phyloP scores from a whole-genome alignment of 1,139 yeast genomes.

The Geotrichum histeridarum region DNA sequence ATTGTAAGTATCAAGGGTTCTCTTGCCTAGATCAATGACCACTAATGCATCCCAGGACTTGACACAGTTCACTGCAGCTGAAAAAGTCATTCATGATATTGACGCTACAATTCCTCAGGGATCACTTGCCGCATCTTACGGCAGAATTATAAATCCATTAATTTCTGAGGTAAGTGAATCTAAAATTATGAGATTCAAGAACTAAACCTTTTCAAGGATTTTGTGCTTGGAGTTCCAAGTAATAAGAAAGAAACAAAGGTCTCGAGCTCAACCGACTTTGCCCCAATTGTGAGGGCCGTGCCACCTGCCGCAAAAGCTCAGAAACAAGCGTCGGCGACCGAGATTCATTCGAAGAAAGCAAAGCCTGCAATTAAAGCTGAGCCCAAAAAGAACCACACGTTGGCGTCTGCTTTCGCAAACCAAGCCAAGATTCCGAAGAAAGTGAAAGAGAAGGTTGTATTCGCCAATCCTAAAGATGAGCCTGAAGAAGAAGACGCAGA shows the following conservation, averaged over 20 bases:
- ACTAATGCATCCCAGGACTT: slow-evolving; percentile 7
- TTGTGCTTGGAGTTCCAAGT: background rate
- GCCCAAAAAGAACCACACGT: slow-evolving; percentile 2
- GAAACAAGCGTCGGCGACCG: background rate
- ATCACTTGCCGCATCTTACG: slow-evolving; percentile 9
- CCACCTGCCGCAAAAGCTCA: background rate
- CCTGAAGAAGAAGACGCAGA: background rate
- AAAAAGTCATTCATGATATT: slow-evolving; percentile 2
- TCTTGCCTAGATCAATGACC: background rate
- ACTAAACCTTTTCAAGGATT: background rate
- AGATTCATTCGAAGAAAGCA: background rate
- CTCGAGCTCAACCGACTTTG: no score
- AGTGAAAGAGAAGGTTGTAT: slow-evolving; percentile 11
- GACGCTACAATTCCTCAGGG: slow-evolving; percentile 7
- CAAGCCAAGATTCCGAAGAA: slow-evolving; percentile 3
- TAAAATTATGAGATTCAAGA: background rate
- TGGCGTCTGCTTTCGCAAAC: slow-evolving; percentile 7
- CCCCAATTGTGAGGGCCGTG: no score
- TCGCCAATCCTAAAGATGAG: slow-evolving; percentile 4
- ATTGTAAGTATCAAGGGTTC: slow-evolving; percentile 11
- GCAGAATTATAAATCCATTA: slow-evolving; percentile 16
- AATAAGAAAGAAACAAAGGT: background rate
- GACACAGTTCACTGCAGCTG: slow-evolving; percentile 13
- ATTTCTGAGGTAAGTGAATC: slow-evolving; percentile 15
- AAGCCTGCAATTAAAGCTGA: background rate